Base-by-base conservation (phyloP, 805 yeast genomes). In the Kazachstania martiniae region DNA sequence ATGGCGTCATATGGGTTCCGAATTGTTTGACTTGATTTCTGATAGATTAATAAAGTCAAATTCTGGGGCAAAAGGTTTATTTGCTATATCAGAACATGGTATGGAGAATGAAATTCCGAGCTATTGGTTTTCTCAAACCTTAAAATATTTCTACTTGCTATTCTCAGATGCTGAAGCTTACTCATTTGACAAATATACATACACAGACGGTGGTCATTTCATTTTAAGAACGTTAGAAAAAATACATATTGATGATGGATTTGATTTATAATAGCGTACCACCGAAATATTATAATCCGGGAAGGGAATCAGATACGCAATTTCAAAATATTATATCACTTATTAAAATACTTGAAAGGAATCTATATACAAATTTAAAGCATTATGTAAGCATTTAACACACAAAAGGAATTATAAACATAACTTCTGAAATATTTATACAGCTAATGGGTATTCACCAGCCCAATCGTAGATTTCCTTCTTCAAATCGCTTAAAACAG, bases 381-480 rank as follows among this genome's bases (percentile, higher is more conserved):
- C n/a, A n/a, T n/a, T n/a, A n/a, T n/a, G n/a, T n/a, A n/a, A n/a
- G n/a, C n/a, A n/a, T n/a, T n/a, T n/a, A n/a, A n/a, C n/a, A n/a
- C n/a, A n/a, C n/a, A n/a, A n/a, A n/a, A n/a, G n/a, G n/a, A n/a
- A n/a, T n/a, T n/a, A n/a, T n/a, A n/a, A n/a, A n/a, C n/a, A n/a
- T n/a, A n/a, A n/a, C n/a, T n/a, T n/a, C n/a, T n/a, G n/a, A n/a
- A n/a, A n/a, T n/a, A n/a, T n/a, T n/a, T n/a, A n/a, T n/a, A n/a
- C n/a, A 10, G 77, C 65, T 43, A 73, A 61, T 53, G 89, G 89
- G 70, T 70, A 81, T 49, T 70, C 75, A 53, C 86, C 87, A 45
- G 94, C 94, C 97, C 97, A 89, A 41, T 66, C 68, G 50, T 76
- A 66, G 47, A 89, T 77, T 66, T 89, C 95, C 34, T 65, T 61